These are phyloP conservation scores for Yamadazyma pseudoaaseri DNA, from an alignment of 1,139 yeast species.

Conservation along the genomic window DNA sequence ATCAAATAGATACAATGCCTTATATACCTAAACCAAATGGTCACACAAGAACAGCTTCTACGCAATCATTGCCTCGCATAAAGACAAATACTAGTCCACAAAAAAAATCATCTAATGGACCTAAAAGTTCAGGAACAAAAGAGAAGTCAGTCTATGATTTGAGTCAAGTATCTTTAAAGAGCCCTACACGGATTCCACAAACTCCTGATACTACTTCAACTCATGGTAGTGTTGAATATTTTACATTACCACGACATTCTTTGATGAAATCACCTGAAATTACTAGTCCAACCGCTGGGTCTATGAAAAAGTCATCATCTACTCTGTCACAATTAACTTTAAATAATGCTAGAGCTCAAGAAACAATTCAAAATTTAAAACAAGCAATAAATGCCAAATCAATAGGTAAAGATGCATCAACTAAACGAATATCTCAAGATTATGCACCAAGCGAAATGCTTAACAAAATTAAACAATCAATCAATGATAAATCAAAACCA, in stretches of 20 bases:
- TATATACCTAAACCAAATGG: constrained; percentile 7
- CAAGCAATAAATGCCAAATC: constrained; percentile 23
- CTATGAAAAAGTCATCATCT: constrained; percentile 8
- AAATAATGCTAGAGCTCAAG: constrained; percentile 18
- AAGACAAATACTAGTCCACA: constrained; percentile 7
- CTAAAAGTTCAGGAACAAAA: constrained; percentile 1
- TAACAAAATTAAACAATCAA: constrained; percentile 22
- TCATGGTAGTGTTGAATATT: constrained; percentile 12
- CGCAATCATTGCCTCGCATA: constrained; percentile 12
- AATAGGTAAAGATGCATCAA: constrained; percentile 15
- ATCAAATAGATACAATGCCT: constrained; percentile 7
- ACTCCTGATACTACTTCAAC: constrained; percentile 3
- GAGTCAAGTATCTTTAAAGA: constrained; percentile 1
- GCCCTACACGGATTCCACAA: neutral
- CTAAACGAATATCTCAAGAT: constrained; percentile 19
- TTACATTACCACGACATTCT: constrained; percentile 13
- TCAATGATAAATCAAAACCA: constrained; percentile 22
- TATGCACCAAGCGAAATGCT: constrained; percentile 31
- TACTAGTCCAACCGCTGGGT: neutral
- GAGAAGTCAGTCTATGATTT: constrained; percentile 4
- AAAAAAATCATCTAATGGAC: neutral
- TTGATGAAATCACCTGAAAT: constrained; percentile 5
- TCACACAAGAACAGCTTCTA: constrained; percentile 5
- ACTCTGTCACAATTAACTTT: constrained; percentile 10
- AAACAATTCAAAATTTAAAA: constrained; percentile 24